Base-by-base conservation (phyloP, 2,329 filamentous ascomycete genomes). In the Clonostachys rhizophaga region DNA sequence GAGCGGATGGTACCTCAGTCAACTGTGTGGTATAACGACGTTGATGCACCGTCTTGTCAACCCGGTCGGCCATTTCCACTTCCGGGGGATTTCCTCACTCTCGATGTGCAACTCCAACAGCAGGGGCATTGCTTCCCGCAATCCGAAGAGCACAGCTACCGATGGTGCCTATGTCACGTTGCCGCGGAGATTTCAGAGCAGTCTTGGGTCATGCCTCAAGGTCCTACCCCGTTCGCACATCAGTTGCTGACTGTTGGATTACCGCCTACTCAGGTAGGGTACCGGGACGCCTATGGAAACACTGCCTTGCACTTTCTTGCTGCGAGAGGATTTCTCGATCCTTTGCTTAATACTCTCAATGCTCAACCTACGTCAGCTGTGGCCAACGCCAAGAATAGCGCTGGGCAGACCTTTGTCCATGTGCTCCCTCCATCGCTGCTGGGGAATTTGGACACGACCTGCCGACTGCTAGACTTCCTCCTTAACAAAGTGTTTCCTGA, bases 1-100 rank as follows among this genome's bases (percentile, higher is more conserved):
- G 24, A 30, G 24, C 24, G 24, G 9, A 30, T 30, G 24, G 24
- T 30, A 30, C 24, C 24, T 30, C 8, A 30, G 24, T 30, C 24
- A 10, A 44, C 52, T 5, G 50, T 51, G 5, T 66, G 60, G 65
- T 50, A 58, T 13, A 55, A 58, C 43, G 64, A 67, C 16, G 49
- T 54, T 0, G 55, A 60, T 13, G 57, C 59, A 5, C 59, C 62
- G 2, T 49, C 45, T 1, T 39, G 40, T 7, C 50, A 57, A 7
- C 45, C 50, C 7, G 50, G 46, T 20, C 44, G 50, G 1, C 62
- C 61, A 5, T 55, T 56, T 36, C 64, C 69, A 5, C 54, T 80
- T 5, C 73, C 78, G 0, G 75, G 76, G 17, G 75, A 80, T 52
- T 76, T 77, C 36, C 59, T 81, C 7, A 64, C 55, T n/a, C 51